A percentile compares a stretch with the other conserved stretches of the same genome.
phyloP scores from a whole-genome alignment of 2,329 filamentous ascomycete species.

The Scedosporium boydii region DNA sequence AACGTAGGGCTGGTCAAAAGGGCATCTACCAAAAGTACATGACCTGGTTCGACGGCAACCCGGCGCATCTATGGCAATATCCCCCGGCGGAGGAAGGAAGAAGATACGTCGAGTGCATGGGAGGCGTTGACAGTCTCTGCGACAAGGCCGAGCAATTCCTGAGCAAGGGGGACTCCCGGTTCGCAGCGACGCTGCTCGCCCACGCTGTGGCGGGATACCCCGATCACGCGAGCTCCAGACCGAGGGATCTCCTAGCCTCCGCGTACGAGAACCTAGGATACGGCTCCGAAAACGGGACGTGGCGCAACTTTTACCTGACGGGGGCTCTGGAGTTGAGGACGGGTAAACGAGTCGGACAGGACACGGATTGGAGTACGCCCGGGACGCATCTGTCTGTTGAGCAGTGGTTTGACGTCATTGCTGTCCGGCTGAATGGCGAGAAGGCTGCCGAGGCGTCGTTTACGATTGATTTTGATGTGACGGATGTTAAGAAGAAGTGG shows the following conservation, averaged over 20 bases:
- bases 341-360: background rate
- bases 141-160: slow-evolving; percentile 19
- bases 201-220: slow-evolving; percentile 20
- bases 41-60: slow-evolving; percentile 15
- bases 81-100: slow-evolving; percentile 21
- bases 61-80: slow-evolving; percentile 15
- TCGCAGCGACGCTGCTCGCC: slow-evolving; percentile 26
- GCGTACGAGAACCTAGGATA: slow-evolving; percentile 24
- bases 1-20: too few relatives aligned
- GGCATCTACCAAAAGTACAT: slow-evolving; percentile 13
- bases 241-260: slow-evolving; percentile 16
- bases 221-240: slow-evolving; percentile 7
- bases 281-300: slow-evolving; percentile 27
- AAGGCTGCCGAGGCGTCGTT: background rate
- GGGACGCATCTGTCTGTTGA: background rate
- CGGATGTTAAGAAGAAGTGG: slow-evolving; percentile 13
- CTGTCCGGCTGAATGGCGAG: slow-evolving; percentile 8
- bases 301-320: slow-evolving; percentile 29
- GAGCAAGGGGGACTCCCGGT: slow-evolving; percentile 22
- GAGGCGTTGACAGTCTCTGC: slow-evolving; percentile 21
- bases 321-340: slow-evolving; percentile 18
- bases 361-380: background rate
- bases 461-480: slow-evolving; percentile 7
- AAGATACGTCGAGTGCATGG: slow-evolving; percentile 26
- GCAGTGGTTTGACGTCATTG: slow-evolving; percentile 8